phyloP scores from a whole-genome alignment of 108 stramenopile genomes.

The Skeletonema costatum region DNA sequence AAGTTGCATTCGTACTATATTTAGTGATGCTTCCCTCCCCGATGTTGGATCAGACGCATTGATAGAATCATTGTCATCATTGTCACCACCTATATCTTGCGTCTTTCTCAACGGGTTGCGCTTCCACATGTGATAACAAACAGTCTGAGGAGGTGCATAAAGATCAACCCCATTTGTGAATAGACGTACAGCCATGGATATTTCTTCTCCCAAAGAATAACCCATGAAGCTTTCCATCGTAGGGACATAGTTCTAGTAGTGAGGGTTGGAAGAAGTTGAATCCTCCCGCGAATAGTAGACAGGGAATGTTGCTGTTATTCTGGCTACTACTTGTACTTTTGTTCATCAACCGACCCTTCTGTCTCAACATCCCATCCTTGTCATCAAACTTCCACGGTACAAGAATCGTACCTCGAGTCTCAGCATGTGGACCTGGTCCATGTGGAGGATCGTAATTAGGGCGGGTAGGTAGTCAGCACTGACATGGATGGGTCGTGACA shows the following conservation, averaged over 20 bases:
- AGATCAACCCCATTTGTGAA: slow-evolving; percentile 82
- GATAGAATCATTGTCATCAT: neutral
- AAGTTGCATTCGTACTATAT: slow-evolving; percentile 31
- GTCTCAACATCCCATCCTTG: slow-evolving; percentile 65
- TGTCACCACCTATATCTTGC: neutral
- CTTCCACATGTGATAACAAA: slow-evolving; percentile 84
- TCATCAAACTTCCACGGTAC: slow-evolving; percentile 73
- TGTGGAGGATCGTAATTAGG: slow-evolving; percentile 70
- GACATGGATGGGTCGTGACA: slow-evolving; percentile 16
- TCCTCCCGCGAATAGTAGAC: slow-evolving; percentile 85
- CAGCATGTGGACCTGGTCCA: slow-evolving; percentile 46
- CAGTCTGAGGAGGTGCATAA: slow-evolving; percentile 72
- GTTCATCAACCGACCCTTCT: slow-evolving; percentile 61
- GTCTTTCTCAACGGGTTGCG: slow-evolving; percentile 23
- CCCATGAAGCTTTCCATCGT: slow-evolving; percentile 68
- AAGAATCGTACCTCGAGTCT: slow-evolving; percentile 59
- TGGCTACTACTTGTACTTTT: neutral
- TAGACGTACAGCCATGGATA: slow-evolving; percentile 81
- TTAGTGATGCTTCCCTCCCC: slow-evolving; percentile 16
- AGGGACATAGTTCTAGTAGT: slow-evolving; percentile 65
- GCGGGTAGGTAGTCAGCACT: slow-evolving; percentile 83
- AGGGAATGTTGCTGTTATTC: slow-evolving; percentile 44
- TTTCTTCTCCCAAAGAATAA: slow-evolving; percentile 94
- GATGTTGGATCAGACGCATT: neutral
- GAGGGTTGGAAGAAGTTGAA: slow-evolving; percentile 74